Percentiles rank a stretch among this genome's conserved stretches.
phyloP scores from a whole-genome alignment of 73 alveolate genomes.

The Paramecium sexaurelia region DNA sequence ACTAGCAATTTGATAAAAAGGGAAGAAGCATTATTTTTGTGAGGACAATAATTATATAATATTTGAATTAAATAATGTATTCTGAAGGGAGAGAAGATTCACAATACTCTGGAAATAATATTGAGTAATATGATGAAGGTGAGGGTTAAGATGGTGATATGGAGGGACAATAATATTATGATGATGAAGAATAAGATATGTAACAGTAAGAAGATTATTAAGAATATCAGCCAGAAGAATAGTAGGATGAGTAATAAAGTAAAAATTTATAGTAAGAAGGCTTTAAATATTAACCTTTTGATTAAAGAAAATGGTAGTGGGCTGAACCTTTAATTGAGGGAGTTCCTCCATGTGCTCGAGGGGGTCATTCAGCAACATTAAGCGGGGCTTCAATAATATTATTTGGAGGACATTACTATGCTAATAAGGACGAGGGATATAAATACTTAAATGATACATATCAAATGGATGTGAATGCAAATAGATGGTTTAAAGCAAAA shows the following conservation, averaged over 20 bases:
- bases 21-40: constrained; percentile 60
- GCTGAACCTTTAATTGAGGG: constrained; percentile 92
- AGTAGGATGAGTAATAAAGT: constrained; percentile 15
- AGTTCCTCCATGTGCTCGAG: constrained; percentile 98
- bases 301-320: constrained; percentile 89
- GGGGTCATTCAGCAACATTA: constrained; percentile 98
- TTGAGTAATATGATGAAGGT: constrained; percentile 7
- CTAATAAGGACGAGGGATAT: constrained; percentile 93
- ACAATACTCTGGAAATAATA: background rate
- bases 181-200: constrained; percentile 7
- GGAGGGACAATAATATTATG: constrained; percentile 25
- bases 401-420: constrained; percentile 97
- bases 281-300: constrained; percentile 65
- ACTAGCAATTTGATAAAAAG: constrained; percentile 68
- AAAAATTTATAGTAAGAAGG: background rate
- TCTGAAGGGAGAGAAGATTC: constrained; percentile 17
- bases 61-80: background rate
- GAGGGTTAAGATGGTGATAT: constrained; percentile 44
- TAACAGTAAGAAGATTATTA: background rate
- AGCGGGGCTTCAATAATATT: constrained; percentile 95
- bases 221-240: background rate
- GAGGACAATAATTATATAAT: constrained; percentile 5
- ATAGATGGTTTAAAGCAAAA: constrained; percentile 95
- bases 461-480: constrained; percentile 94
- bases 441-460: constrained; percentile 96